Conservation (phyloP, 2,329 filamentous ascomycete species). For the Cladosporium sphaerospermum region DNA sequence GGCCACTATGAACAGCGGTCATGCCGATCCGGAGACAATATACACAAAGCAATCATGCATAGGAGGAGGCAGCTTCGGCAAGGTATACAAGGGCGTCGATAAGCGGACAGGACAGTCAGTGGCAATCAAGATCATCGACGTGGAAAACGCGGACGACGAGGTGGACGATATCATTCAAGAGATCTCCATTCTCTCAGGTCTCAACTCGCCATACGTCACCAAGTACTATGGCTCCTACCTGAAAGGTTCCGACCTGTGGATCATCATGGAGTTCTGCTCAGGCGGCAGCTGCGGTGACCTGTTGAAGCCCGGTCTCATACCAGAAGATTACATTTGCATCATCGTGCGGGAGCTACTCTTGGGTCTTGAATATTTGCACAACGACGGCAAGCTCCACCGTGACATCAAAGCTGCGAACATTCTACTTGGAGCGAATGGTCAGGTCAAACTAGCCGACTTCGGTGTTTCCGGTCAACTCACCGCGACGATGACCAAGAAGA, state of each 20-base stretch:
- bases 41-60: conserved; percentile 70
- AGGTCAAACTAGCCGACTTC: conserved; percentile 96
- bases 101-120: conserved; percentile 89
- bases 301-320: conserved; percentile 86
- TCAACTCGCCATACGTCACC: conserved; percentile 93
- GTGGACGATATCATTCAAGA: conserved; percentile 99
- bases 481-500: conserved; percentile 99
- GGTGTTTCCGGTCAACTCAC: conserved; percentile 93
- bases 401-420: conserved; percentile 99
- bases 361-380: conserved; percentile 87
- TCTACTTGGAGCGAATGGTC: conserved; percentile 78
- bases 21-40: conserved; percentile 77
- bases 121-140: conserved; percentile 97
- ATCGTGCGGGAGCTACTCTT: conserved; percentile 84
- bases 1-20: conserved; percentile 35
- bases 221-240: conserved; percentile 97
- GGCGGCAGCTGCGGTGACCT: conserved; percentile 93
- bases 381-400: conserved; percentile 90
- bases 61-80: conserved; percentile 97
- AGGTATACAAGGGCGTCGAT: conserved; percentile 97
- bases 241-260: conserved; percentile 95
- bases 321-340: conserved; percentile 95
- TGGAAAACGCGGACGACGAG: conserved; percentile 97
- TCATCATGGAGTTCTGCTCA: conserved; percentile 98
- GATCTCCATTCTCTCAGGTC: conserved; percentile 91